Percentiles rank a stretch among this genome's conserved stretches.
phyloP scores from a whole-genome alignment of 2,329 filamentous ascomycete genomes.

The Fusarium xylarioides region DNA sequence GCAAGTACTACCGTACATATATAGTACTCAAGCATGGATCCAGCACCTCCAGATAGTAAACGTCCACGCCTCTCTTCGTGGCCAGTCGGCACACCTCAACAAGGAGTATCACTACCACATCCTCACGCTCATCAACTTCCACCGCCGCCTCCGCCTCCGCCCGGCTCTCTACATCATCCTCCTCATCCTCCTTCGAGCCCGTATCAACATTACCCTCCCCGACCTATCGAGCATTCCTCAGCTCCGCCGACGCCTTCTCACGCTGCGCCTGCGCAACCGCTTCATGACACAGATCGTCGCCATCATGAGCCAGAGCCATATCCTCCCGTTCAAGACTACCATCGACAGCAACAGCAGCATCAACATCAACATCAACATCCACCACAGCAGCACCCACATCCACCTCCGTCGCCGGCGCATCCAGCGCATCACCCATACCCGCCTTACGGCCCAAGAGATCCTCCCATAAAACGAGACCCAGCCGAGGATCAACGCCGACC shows the following conservation, averaged over 20 bases:
- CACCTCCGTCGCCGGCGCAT: constrained; percentile 53
- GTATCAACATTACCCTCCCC: constrained; percentile 53
- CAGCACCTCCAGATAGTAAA: constrained; percentile 66
- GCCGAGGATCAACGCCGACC: constrained; percentile 61
- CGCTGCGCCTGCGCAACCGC: constrained; percentile 45
- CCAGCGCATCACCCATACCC: constrained; percentile 53
- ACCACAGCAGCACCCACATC: constrained; percentile 35
- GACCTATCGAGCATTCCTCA: constrained; percentile 46
- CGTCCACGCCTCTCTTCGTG: constrained; percentile 64
- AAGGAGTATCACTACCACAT: constrained; percentile 57
- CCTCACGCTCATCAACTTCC: constrained; percentile 46
- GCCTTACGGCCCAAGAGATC: constrained; percentile 58
- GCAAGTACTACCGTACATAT: constrained; percentile 48
- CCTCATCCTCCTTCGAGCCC: constrained; percentile 46
- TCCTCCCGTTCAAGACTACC: constrained; percentile 64
- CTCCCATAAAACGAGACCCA: constrained; percentile 66
- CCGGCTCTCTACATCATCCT: constrained; percentile 43
- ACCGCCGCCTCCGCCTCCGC: constrained; percentile 43
- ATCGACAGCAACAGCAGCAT: constrained; percentile 45
- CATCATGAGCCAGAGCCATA: constrained; percentile 66
- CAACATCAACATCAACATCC: neutral
- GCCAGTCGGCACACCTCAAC: constrained; percentile 58
- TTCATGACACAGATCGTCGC: constrained; percentile 61
- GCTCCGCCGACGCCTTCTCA: constrained; percentile 44
- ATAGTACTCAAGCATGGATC: constrained; percentile 65